Evolutionary conservation across 305 asterid genomes (phyloP), one percentile per base, ranked within the genome.

Genomic region (Solanum hybrid): DNA sequence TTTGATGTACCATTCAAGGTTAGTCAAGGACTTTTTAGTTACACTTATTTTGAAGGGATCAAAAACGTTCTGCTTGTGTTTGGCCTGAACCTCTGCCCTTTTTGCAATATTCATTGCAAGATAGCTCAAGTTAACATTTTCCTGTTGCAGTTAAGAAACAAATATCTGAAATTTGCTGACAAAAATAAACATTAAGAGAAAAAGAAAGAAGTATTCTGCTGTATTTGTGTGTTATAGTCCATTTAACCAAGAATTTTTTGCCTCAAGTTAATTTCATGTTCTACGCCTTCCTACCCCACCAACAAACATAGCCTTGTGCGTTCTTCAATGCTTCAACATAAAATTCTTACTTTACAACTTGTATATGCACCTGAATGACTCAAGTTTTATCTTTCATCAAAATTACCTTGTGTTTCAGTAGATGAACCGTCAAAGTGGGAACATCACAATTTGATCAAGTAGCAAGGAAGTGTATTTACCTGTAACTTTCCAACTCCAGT

Each of bases 1-100:
- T 40, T 88, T 92, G 89, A 84, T 90, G 86, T 90, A 90, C 91
- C 89, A 86, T 90, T 92, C 93, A 29, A 92, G 90, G 79, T 90
- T 89, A 4, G 87, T 22, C 89, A 92, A 66, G 51, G 87, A 76
- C 42, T 71, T 89, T 79, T 90, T 92, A 64, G 76, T 79, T 16
- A 73, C 88, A 38, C 40, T 92, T 31, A 92, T 89, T 87, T 87
- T 88, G 88, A 64, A 7, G 11, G 91, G 92, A 40, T 92, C 90
- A 72, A 87, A 90, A 35, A 16, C 42, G 20, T 88, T 78, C 32
- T 29, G 89, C 60, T 60, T 88, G 71, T 78, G 77, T 51, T n/a
- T 42, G 20, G 31, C 84, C 66, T 77, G 32, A 3, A 42, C 12
- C 73, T 88, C 84, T n/a, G 36, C 64, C 16, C 88, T 86, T 75